Evolutionary conservation across 1,284 basidiomycete genomes (phyloP), one percentile per base, ranked within the genome.

Genomic region (Cryptococcus sp.): DNA sequence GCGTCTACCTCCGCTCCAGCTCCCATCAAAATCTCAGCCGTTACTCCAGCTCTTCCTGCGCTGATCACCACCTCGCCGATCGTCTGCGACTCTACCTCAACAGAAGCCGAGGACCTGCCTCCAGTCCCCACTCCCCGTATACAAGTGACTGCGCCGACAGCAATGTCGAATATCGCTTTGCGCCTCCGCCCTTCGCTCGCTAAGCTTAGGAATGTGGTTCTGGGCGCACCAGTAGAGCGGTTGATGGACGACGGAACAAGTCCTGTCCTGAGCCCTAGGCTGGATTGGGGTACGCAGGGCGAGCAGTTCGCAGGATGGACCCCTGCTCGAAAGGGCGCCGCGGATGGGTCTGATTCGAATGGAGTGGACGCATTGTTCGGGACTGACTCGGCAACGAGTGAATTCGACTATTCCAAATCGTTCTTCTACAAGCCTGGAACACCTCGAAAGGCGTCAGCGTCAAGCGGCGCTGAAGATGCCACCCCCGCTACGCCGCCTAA

Each of bases 351-450:
- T 49, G 20, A 40, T 30, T 46, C 47, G 19, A 46, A 46, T 39
- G 41, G 20, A 45, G 43, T 55, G n/a, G 42, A 58, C 45, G 57
- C 51, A 5, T 59, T 59, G 27, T 59, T 59, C 23, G 57, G 52
- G 17, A 39, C 48, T 11, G 25, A 16, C 4, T 38, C 40, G 25
- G 23, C 39, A 23, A 23, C 47, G 17, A 42, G 15, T 16, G 52
- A 51, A 15, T 72, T 75, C 51, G 77, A 79, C 61, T 79, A 74
- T 57, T 67, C 75, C 6, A 72, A 75, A 61, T 77, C 75, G 16
- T 79, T 79, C 70, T 79, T 79, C 64, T 79, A 79, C 64, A 75
- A 75, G 58, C 77, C 77, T 7, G 46, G 65, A 1, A 79, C 77
- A 0, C 77, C 77, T 15, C 75, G 73, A 11, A 63, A 50, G 16